Conservation (phyloP, 1,284 basidiomycete species). For the Fomes fomentarius region DNA sequence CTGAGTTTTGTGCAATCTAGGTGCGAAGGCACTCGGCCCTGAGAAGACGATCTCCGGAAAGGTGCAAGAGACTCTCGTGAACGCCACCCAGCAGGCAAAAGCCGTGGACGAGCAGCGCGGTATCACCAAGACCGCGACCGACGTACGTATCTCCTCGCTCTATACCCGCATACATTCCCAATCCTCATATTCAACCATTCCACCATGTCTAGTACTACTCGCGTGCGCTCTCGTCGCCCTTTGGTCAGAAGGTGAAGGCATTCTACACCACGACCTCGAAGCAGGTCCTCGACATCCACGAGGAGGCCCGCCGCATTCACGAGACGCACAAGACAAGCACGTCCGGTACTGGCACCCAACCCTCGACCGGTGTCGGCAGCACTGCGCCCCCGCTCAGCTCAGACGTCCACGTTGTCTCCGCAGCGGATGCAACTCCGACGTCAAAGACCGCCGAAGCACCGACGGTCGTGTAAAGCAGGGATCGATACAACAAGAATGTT, state of each 20-base stretch:
- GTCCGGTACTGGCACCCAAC: conserved; percentile 20
- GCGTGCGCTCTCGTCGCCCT: conserved; percentile 72
- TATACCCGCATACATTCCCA: background rate
- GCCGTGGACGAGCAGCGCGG: conserved; percentile 84
- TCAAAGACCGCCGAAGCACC: conserved; percentile 30
- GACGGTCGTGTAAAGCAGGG: conserved; percentile 19
- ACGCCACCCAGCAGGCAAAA: conserved; percentile 67
- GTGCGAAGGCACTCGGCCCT: conserved; percentile 61
- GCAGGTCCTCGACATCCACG: conserved; percentile 84
- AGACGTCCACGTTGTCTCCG: conserved; percentile 11
- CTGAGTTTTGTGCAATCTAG: conserved; percentile 4
- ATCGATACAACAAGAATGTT: background rate
- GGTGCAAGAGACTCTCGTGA: conserved; percentile 63
- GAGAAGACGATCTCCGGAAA: conserved; percentile 78
- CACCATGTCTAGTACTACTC: conserved; percentile 69
- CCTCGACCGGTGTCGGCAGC: conserved; percentile 22
- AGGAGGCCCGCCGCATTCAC: conserved; percentile 82
- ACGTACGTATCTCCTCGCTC: conserved; percentile 46
- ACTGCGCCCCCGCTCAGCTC: conserved; percentile 25
- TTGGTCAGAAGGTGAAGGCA: conserved; percentile 73
- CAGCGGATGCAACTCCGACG: conserved; percentile 19
- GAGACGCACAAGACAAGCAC: conserved; percentile 52
- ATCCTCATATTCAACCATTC: conserved; percentile 1
- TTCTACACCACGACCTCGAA: conserved; percentile 86
- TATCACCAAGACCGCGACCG: conserved; percentile 65